Conservation (phyloP, 805 yeast genomes). For the Jamesozyma hellenica region DNA sequence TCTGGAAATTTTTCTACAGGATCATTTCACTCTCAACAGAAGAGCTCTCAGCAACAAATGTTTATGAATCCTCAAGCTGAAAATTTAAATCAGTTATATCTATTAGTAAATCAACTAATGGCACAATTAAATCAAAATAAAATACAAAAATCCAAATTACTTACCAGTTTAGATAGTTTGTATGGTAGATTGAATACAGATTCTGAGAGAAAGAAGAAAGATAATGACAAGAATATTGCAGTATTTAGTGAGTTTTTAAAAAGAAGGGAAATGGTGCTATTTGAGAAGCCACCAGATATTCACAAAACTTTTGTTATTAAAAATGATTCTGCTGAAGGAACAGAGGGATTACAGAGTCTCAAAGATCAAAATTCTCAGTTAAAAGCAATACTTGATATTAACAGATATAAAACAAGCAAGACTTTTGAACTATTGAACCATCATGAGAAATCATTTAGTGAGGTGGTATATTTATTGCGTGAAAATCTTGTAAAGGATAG, state of each 20-base stretch:
- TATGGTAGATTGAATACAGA: conserved; percentile 11
- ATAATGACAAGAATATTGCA: conserved; percentile 9
- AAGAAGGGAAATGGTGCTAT: not conserved
- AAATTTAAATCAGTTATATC: conserved; percentile 18
- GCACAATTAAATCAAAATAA: conserved; percentile 15
- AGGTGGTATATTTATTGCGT: conserved; percentile 13
- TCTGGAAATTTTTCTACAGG: no score
- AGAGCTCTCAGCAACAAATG: conserved; percentile 13
- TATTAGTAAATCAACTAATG: conserved; percentile 13
- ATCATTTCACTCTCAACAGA: conserved; percentile 3
- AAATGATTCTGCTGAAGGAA: no score
- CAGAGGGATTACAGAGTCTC: not conserved
- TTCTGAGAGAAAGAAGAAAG: conserved; percentile 2
- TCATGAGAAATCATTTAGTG: conserved; percentile 14
- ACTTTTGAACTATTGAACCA: conserved; percentile 11
- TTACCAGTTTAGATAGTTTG: conserved; percentile 14
- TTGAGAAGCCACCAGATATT: no score
- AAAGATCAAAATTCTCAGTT: conserved; percentile 1
- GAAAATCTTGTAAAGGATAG: conserved; percentile 13
- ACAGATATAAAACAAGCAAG: conserved; percentile 6
- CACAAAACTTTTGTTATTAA: no score
- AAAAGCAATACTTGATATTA: conserved; percentile 5
- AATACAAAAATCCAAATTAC: conserved; percentile 11
- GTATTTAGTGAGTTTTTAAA: conserved; percentile 12
- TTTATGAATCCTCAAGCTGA: conserved; percentile 24